These are phyloP conservation scores for Albophoma yamanashiensis DNA, from an alignment of 2,329 filamentous ascomycete genomes.

Conservation along the genomic window DNA sequence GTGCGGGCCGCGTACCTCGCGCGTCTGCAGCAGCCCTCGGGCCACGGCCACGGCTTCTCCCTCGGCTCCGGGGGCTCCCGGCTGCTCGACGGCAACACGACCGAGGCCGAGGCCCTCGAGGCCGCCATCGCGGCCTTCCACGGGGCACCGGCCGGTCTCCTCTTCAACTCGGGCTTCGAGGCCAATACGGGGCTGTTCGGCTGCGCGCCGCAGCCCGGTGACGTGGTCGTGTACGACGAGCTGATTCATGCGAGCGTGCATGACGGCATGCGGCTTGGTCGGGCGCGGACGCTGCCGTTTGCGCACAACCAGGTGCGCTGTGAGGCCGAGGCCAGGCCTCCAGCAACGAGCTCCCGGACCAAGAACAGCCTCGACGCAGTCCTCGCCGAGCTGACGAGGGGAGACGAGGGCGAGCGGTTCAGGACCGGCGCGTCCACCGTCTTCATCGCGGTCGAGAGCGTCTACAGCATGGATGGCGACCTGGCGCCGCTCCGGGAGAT, in stretches of 20 bases:
- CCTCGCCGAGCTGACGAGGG: constrained; percentile 18
- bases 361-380: constrained; percentile 15
- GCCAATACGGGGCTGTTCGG: constrained; percentile 55
- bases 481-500: constrained; percentile 53
- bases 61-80: constrained; percentile 43
- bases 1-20: constrained; percentile 55
- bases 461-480: constrained; percentile 82
- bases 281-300: constrained; percentile 43
- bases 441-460: constrained; percentile 57
- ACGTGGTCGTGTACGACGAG: constrained; percentile 62
- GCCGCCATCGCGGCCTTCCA: constrained; percentile 36
- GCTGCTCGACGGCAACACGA: constrained; percentile 40
- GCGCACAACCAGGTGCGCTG: constrained; percentile 40
- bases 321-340: neutral
- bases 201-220: constrained; percentile 47
- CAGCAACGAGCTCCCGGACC: neutral
- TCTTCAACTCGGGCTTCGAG: constrained; percentile 53
- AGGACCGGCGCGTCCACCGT: constrained; percentile 35
- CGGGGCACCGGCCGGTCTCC: constrained; percentile 29
- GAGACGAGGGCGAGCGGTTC: constrained; percentile 20
- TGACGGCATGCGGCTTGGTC: constrained; percentile 61
- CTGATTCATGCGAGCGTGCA: constrained; percentile 69
- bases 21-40: constrained; percentile 15
- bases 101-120: constrained; percentile 34
- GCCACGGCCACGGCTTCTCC: constrained; percentile 1